A percentile compares a stretch with the other conserved stretches of the same genome.
These are phyloP conservation scores for Aureobasidium mangrovei DNA, from an alignment of 2,329 filamentous ascomycete species.

Conservation along the genomic window DNA sequence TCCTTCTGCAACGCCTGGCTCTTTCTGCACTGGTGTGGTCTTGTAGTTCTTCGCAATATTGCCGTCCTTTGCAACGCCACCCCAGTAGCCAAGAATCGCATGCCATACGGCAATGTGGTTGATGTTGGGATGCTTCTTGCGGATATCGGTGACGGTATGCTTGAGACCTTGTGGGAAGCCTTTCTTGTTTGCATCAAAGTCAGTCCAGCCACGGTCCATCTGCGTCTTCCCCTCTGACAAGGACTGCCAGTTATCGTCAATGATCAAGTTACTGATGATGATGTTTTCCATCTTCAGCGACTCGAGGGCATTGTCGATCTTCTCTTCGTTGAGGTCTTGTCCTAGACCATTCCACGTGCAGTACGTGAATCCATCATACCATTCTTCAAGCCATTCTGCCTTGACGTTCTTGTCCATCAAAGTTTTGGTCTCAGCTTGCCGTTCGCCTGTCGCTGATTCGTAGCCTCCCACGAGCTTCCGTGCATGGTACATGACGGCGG, in stretches of 20 bases:
- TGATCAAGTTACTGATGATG: constrained; percentile 75
- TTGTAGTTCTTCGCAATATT: constrained; percentile 70
- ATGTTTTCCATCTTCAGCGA: constrained; percentile 62
- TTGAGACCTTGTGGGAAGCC: constrained; percentile 76
- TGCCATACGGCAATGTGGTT: constrained; percentile 92
- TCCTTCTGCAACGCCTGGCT: constrained; percentile 49
- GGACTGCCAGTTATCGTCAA: constrained; percentile 95
- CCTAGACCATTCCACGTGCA: constrained; percentile 97
- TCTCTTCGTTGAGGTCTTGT: constrained; percentile 70
- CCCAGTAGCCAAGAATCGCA: constrained; percentile 82
- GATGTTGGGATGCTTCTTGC: constrained; percentile 58
- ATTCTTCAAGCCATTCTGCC: constrained; percentile 66
- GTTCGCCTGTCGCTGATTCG: constrained; percentile 37
- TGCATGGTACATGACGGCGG: constrained; percentile 82
- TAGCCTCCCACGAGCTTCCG: constrained; percentile 49
- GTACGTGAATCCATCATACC: constrained; percentile 88
- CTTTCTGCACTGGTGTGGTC: constrained; percentile 52
- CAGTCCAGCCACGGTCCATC: constrained; percentile 54
- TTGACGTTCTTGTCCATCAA: constrained; percentile 43
- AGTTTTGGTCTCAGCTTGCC: constrained; percentile 37
- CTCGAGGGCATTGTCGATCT: constrained; percentile 67
- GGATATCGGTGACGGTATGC: constrained; percentile 59
- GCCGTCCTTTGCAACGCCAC: constrained; percentile 68
- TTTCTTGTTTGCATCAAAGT: constrained; percentile 75
- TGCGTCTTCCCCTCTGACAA: constrained; percentile 50